Conservation (phyloP, 2,329 filamentous ascomycete genomes). For the Epichloe glyceriae region DNA sequence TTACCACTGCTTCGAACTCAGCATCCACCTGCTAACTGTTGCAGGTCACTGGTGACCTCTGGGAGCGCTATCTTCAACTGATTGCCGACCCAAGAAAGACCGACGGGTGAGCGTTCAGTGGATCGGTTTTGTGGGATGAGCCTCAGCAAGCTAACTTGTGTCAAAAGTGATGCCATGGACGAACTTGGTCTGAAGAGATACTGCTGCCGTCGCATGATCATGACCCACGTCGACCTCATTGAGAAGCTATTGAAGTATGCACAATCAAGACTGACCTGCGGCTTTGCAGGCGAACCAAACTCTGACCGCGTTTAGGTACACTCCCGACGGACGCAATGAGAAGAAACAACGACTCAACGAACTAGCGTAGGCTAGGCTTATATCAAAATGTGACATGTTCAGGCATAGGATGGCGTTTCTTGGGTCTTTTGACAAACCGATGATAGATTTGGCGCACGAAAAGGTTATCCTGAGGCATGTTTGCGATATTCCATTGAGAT, state of each 20-base stretch:
- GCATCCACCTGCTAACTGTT: constrained; percentile 16
- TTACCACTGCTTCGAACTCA: constrained; percentile 7
- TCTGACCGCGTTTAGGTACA: constrained; percentile 33
- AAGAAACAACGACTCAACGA: constrained; percentile 38
- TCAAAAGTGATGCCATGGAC: constrained; percentile 79
- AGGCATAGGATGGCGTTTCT: constrained; percentile 22
- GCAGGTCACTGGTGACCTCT: constrained; percentile 91
- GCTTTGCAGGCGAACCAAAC: not conserved
- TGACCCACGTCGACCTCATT: constrained; percentile 98
- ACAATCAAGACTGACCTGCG: not conserved
- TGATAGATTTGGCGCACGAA: constrained; percentile 17
- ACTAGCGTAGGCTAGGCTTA: constrained; percentile 14
- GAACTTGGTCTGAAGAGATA: constrained; percentile 86
- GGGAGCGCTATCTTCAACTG: constrained; percentile 87
- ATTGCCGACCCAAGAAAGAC: constrained; percentile 60
- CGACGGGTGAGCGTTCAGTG: constrained; percentile 47
- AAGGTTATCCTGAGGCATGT: constrained; percentile 4
- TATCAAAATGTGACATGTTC: constrained; percentile 6
- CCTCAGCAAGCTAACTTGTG: not conserved
- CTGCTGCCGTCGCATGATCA: constrained; percentile 98
- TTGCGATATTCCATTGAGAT: not conserved
- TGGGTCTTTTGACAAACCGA: constrained; percentile 10
- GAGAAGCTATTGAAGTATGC: constrained; percentile 90
- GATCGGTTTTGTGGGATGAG: not conserved
- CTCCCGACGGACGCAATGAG: constrained; percentile 48